Conservation (phyloP, 192 early-diverging fungal species). For the Rhizophagus prolifer region DNA sequence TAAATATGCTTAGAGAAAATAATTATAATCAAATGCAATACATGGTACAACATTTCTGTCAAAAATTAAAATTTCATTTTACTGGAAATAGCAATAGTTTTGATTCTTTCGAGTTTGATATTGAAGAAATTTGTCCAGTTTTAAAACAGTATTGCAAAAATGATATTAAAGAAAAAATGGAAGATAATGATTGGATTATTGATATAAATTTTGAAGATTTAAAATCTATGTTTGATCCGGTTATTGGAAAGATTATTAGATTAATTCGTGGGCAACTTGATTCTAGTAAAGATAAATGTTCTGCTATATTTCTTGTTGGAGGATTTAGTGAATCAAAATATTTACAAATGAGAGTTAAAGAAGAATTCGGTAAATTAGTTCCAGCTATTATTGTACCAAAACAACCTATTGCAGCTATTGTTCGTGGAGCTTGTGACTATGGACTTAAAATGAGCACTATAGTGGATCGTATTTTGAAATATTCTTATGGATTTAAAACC, state of each 20-base stretch:
- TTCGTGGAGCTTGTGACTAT: not conserved
- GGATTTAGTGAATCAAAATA: constrained; percentile 54
- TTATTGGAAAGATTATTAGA: constrained; percentile 38
- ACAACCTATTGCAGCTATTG: constrained; percentile 39
- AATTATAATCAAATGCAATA: constrained; percentile 22
- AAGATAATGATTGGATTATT: constrained; percentile 3
- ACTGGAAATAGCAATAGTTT: not conserved
- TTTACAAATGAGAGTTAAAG: constrained; percentile 37
- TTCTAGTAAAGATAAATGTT: constrained; percentile 32
- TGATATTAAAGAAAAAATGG: not conserved
- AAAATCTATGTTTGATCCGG: constrained; percentile 50
- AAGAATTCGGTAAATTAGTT: constrained; percentile 33
- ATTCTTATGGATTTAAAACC: not conserved
- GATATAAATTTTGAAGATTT: constrained; percentile 3
- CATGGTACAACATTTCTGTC: not conserved
- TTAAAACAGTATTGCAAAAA: not conserved
- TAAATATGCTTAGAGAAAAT: not conserved
- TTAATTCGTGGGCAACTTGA: constrained; percentile 45
- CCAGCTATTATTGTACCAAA: constrained; percentile 40
- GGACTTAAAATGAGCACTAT: not conserved
- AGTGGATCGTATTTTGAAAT: not conserved
- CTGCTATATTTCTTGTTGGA: constrained; percentile 52
- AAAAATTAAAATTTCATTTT: constrained; percentile 3
- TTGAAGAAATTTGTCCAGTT: constrained; percentile 8
- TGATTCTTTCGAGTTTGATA: not conserved